Base-by-base conservation (phyloP, 2,329 filamentous ascomycete genomes). In the Tolypocladium tundrense region DNA sequence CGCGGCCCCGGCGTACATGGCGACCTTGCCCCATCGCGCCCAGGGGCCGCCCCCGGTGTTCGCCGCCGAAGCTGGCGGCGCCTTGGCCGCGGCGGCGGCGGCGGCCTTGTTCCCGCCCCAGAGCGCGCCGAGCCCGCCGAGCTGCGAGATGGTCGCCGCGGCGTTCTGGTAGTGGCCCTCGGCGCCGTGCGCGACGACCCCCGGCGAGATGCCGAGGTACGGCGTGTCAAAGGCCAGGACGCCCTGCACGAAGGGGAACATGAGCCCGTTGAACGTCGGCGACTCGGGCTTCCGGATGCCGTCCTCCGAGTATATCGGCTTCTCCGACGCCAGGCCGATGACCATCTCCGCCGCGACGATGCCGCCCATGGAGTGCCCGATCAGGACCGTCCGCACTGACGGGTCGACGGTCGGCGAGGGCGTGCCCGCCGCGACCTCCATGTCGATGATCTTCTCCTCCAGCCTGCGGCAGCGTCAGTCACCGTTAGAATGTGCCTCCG, bases 211-310 rank as follows among this genome's bases (percentile, higher is more conserved):
- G 58, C 89, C 88, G 1, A 94, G 81, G 70, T 89, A 99, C 1
- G 94, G 94, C 1, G 94, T 99, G 73, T 97, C 93, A 70, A 97
- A 96, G 55, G 92, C 90, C 53, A 97, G 81, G 33, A 97, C 84
- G 63, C 89, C 93, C 72, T 93, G 88, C 63, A 97, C 85, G 71
- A 91, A 93, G 1, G 93, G 93, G 70, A 97, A 97, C 88, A 97
- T 93, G 70, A 96, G 84, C 39, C 75, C 73, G 66, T 82, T 87
- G 60, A 83, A 75, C 24, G 70, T 60, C 43, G 67, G 66, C 42
- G 65, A 62, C 54, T 72, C 66, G 1, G 65, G 59, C 63, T 75
- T 73, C 37, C 73, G 67, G 56, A 73, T 69, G 41, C 73, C 74
- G 65, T 74, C 73, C 59, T 75, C 70, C 41, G 76, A 76, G 62